Base-by-base conservation (phyloP, 225 moss, liverwort and hornwort genomes). In the Polytrichum commune region DNA sequence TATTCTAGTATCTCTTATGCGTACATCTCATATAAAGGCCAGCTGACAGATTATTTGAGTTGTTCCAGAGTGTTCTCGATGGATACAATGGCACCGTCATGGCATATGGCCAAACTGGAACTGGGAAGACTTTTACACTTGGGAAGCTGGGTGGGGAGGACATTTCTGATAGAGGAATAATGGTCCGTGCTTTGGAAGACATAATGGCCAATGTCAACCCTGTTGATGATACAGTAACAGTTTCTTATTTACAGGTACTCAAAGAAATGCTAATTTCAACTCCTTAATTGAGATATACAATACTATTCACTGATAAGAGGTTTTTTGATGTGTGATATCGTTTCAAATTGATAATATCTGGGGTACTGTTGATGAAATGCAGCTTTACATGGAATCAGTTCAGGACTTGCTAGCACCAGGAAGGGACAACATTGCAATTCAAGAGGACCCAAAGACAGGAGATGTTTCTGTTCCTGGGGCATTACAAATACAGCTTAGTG, bases 301-400 rank as follows among this genome's bases (percentile, higher is more conserved):
- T 30, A 5, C 1, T 8, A 9, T 35, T 35, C 35, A 10, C 38
- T 33, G 33, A 2, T 33, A 33, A 33, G 33, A 33, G 0, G 6
- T 30, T 7, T 33, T 8, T 30, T 33, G 2, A 33, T 8, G 8
- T 33, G 33, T 33, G 33, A 8, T 7, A 33, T 33, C 8, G 33
- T 33, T 33, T 33, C 33, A 33, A 33, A 33, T 33, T 33, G 33
- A 33, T 8, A 8, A 33, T 33, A 33, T 33, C 1, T 33, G 8
- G 33, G 56, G 22, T 10, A 57, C 4, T 57, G 56, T 18, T 29
- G 64, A 18, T 64, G 28, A 5, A 5, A 4, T 26, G 66, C 91
- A 94, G 97, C 85, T 98, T 63, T 98, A 98, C 77, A 98, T 98
- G 97, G 98, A 98, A 77, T 95, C 98, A 46, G 98, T 98, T 28